A percentile compares a stretch with the other conserved stretches of the same genome.
Evolutionary conservation across 805 yeast genomes (phyloP).

Genomic region (Wickerhamomyces rabaulensis): DNA sequence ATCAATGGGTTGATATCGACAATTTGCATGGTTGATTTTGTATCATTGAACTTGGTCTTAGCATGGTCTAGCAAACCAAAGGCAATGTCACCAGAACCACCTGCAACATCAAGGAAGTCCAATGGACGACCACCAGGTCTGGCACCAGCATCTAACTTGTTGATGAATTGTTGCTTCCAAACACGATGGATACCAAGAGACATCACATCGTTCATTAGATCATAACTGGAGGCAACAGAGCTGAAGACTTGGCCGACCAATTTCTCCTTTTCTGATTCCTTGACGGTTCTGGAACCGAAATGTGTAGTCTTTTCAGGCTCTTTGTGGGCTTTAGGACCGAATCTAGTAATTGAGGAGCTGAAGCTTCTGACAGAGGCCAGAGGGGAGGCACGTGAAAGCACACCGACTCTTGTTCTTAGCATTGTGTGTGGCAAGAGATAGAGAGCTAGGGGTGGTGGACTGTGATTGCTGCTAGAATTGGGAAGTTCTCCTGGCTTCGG

Average conservation of each 20-base stretch:
- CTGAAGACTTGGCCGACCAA: slow-evolving; percentile 85
- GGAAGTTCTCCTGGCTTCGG: no score
- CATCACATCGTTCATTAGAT: slow-evolving; percentile 98
- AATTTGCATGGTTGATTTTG: slow-evolving; percentile 73
- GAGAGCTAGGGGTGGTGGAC: no score
- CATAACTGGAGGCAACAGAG: slow-evolving; percentile 91
- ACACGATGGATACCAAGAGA: slow-evolving; percentile 90
- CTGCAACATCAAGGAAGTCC: slow-evolving; percentile 92
- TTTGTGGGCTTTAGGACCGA: background rate
- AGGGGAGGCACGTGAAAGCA: background rate
- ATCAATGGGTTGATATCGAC: slow-evolving; percentile 95
- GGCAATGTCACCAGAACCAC: slow-evolving; percentile 98
- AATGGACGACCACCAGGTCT: slow-evolving; percentile 84
- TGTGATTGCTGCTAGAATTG: no score
- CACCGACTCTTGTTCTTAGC: background rate
- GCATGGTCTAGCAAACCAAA: slow-evolving; percentile 94
- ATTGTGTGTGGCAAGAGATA: background rate
- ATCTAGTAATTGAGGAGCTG: background rate
- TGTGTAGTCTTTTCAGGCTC: slow-evolving; percentile 61
- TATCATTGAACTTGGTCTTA: slow-evolving; percentile 68
- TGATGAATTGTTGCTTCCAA: slow-evolving; percentile 91
- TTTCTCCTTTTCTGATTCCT: slow-evolving; percentile 73
- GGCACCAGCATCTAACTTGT: slow-evolving; percentile 86
- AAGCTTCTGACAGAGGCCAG: background rate
- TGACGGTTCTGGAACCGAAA: slow-evolving; percentile 85